Evolutionary conservation across 768 basidiomycete genomes (phyloP).

Genomic region (Filobasidium wieringae): DNA sequence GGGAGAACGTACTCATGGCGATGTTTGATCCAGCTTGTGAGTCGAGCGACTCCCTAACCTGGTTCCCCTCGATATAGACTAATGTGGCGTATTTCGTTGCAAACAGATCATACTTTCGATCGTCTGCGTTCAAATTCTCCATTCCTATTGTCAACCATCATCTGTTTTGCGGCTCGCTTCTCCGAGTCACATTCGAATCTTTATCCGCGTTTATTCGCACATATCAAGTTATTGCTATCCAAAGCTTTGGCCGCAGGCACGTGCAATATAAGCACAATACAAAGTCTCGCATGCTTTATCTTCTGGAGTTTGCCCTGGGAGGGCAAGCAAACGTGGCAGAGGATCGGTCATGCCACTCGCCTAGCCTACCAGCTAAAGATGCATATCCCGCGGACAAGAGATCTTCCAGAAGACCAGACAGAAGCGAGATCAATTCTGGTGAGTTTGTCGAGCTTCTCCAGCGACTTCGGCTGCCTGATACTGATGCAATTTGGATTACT

Average conservation of each 20-base stretch:
- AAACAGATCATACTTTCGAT: neutral
- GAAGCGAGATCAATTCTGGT: neutral
- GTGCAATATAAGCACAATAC: neutral
- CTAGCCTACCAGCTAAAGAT: neutral
- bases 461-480: neutral
- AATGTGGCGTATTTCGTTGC: too few species aligned
- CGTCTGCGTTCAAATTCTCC: neutral
- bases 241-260: neutral
- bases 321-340: neutral
- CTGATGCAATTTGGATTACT: neutral
- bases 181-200: neutral
- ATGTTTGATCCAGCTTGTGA: neutral
- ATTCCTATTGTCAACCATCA: neutral
- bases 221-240: neutral
- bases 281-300: neutral
- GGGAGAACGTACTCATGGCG: neutral
- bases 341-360: neutral
- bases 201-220: neutral
- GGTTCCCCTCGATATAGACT: too few species aligned
- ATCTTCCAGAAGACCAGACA: neutral
- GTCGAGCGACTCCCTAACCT: neutral
- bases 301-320: neutral
- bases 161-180: neutral
- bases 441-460: neutral
- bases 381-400: neutral